Conservation (phyloP, 139 green algal genomes). For the Microglena sp. region DNA sequence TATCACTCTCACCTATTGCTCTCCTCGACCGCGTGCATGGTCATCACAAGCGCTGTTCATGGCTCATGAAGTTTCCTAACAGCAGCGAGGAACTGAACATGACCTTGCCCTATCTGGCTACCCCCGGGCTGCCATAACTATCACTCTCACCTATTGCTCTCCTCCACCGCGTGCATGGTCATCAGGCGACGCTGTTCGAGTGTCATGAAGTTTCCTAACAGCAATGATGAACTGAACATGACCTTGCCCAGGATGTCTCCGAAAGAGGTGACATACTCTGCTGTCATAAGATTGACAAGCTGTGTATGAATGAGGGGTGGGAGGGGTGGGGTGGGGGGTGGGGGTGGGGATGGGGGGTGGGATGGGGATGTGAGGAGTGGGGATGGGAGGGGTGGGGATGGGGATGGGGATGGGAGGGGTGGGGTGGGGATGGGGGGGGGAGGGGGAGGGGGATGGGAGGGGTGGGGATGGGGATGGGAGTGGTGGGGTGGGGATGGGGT, state of each 20-base stretch:
- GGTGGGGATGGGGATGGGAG: too few species aligned
- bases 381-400: too few species aligned
- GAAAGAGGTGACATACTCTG: not conserved
- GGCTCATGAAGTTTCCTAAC: constrained; percentile 33
- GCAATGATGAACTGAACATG: constrained; percentile 14
- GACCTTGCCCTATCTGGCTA: constrained; percentile 14
- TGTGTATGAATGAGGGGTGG: not conserved
- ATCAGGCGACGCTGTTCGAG: constrained; percentile 40
- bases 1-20: too few species aligned
- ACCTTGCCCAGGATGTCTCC: constrained; percentile 5
- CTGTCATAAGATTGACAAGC: not conserved
- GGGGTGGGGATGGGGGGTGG: not conserved
- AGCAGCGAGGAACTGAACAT: constrained; percentile 31
- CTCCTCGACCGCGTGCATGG: constrained; percentile 36
- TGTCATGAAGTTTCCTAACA: constrained; percentile 39
- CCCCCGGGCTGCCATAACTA: too few species aligned
- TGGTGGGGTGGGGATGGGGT: too few species aligned
- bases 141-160: constrained; percentile 15
- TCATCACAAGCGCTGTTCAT: constrained; percentile 34
- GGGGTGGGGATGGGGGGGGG: not conserved
- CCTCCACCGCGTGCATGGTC: constrained; percentile 34
- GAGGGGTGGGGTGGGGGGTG: not conserved
- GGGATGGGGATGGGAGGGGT: not conserved
- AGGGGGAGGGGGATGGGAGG: not conserved
- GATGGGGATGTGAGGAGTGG: too few species aligned